These are phyloP conservation scores for Mycogone perniciosa DNA, from an alignment of 2,329 filamentous ascomycete species.

Conservation along the genomic window DNA sequence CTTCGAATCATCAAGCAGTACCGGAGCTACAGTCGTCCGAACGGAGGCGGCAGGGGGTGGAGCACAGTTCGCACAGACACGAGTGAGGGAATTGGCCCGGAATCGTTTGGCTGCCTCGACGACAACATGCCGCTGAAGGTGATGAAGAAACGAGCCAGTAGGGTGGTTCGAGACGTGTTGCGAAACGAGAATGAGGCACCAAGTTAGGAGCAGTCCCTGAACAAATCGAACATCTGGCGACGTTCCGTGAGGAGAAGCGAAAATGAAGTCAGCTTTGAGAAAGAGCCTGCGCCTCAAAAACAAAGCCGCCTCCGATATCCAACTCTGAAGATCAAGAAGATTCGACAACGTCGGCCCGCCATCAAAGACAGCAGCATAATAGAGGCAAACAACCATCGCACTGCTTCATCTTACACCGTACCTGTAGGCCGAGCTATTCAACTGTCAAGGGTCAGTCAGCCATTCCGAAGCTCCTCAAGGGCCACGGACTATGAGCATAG, in stretches of 20 bases:
- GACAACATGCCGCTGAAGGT: not conserved
- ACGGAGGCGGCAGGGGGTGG: not conserved
- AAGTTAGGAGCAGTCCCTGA: not conserved
- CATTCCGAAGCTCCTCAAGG: constrained; percentile 2
- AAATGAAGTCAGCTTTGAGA: not conserved
- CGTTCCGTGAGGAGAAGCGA: not conserved
- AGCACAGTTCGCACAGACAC: not conserved
- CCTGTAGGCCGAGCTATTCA: not conserved
- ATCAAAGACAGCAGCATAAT: not conserved
- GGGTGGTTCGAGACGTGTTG: not conserved
- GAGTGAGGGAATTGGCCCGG: not conserved
- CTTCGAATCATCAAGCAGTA: constrained; percentile 36
- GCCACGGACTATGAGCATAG: constrained; percentile 5
- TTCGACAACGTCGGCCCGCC: not conserved
- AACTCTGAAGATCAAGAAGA: not conserved
- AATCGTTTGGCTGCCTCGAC: not conserved
- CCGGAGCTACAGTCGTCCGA: not conserved
- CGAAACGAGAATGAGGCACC: not conserved
- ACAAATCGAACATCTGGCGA: not conserved
- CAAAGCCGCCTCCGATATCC: not conserved
- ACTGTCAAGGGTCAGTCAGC: not conserved
- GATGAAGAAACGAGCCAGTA: constrained; percentile 5
- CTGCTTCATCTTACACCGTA: not conserved
- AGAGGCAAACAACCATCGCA: not conserved
- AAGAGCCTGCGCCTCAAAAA: not conserved